A percentile compares a stretch with the other conserved stretches of the same genome.
phyloP scores from a whole-genome alignment of 2,329 filamentous ascomycete species.

The Fusarium marasasianum region DNA sequence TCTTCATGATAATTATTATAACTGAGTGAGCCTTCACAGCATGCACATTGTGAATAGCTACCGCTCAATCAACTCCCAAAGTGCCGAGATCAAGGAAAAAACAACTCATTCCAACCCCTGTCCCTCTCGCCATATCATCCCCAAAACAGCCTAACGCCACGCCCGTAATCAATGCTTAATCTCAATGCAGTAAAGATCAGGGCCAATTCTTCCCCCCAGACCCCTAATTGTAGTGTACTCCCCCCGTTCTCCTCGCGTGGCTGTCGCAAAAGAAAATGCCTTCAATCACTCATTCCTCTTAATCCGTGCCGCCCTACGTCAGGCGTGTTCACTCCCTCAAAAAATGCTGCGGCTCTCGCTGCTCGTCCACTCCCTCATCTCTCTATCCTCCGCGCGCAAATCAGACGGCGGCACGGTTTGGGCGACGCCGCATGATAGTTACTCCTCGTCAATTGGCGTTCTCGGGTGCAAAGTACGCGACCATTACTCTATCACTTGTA shows the following conservation, averaged over 20 bases:
- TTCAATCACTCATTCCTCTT: conserved; percentile 24
- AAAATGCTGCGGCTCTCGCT: conserved; percentile 20
- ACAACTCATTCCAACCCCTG: conserved; percentile 5
- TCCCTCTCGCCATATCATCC: conserved; percentile 26
- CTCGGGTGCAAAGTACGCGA: conserved; percentile 62
- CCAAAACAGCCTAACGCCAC: conserved; percentile 4
- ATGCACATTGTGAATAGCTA: not conserved
- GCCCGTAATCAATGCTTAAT: not conserved
- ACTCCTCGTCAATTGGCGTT: conserved; percentile 67
- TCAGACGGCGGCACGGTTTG: conserved; percentile 39
- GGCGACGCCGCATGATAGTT: conserved; percentile 65
- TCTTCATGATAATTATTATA: rapidly evolving
- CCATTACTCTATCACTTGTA: too few species aligned
- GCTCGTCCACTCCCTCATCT: conserved; percentile 17
- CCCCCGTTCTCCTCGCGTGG: conserved; percentile 12
- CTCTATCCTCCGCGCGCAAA: conserved; percentile 5
- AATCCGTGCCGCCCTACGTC: not conserved
- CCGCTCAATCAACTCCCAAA: not conserved
- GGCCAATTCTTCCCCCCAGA: not conserved
- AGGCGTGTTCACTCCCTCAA: not conserved
- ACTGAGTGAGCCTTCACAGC: rapidly evolving
- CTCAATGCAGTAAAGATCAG: conserved; percentile 4
- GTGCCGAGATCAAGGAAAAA: not conserved
- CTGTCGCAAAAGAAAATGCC: conserved; percentile 34
- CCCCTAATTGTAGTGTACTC: conserved; percentile 11